phyloP scores from a whole-genome alignment of 163 green algal genomes.

The Smithsoniella earleae region DNA sequence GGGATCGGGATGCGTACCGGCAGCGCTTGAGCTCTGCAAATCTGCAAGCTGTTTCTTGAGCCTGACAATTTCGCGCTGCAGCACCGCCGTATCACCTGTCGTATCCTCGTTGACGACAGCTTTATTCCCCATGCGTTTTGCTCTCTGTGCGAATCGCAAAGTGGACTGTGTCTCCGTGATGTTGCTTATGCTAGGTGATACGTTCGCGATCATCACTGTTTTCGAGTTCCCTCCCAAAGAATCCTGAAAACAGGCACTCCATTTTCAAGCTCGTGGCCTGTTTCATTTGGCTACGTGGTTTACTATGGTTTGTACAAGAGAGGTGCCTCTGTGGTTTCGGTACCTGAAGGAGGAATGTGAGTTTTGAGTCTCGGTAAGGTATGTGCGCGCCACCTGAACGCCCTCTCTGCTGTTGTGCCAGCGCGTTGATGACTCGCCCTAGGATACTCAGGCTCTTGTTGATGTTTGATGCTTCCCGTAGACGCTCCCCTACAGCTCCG shows the following conservation, averaged over 20 bases:
- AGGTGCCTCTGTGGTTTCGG: neutral
- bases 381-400: conserved; percentile 36
- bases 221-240: conserved; percentile 85
- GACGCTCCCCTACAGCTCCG: conserved; percentile 41
- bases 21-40: no score
- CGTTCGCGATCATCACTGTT: conserved; percentile 84
- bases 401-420: conserved; percentile 35
- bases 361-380: conserved; percentile 57
- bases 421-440: conserved; percentile 46
- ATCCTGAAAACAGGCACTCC: no score
- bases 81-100: conserved; percentile 36
- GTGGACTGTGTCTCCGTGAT: conserved; percentile 66
- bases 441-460: conserved; percentile 48
- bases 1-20: no score
- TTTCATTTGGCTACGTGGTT: no score
- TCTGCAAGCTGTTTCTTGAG: conserved; percentile 48
- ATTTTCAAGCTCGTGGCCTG: no score
- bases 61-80: conserved; percentile 49
- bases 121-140: conserved; percentile 29
- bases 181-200: conserved; percentile 57
- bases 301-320: no score
- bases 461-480: conserved; percentile 52
- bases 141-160: conserved; percentile 60
- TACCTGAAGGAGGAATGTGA: conserved; percentile 53
- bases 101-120: conserved; percentile 56